Evolutionary conservation across 1,284 basidiomycete genomes (phyloP).

Genomic region (Cryptococcus sp.): DNA sequence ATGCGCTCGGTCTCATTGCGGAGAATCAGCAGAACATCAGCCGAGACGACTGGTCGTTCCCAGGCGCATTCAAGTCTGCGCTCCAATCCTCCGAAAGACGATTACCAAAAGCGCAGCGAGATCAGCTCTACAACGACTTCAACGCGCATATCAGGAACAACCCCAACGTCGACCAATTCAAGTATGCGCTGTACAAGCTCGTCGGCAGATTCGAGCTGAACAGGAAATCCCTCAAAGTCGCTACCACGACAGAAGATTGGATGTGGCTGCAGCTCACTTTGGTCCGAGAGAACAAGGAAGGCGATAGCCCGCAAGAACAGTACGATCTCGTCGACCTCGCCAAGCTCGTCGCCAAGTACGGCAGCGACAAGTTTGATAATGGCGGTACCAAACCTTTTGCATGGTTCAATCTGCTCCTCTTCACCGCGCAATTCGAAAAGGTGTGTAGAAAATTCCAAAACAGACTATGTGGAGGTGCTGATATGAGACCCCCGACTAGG

Average conservation of each 20-base stretch:
- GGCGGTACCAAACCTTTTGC: conserved; percentile 64
- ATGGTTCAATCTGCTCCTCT: conserved; percentile 88
- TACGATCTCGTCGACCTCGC: conserved; percentile 78
- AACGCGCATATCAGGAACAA: conserved; percentile 91
- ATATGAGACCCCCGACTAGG: conserved; percentile 50
- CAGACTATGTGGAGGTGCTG: not conserved
- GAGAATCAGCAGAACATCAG: conserved; percentile 74
- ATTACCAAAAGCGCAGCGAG: conserved; percentile 75
- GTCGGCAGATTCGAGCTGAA: conserved; percentile 89
- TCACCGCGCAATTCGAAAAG: conserved; percentile 92
- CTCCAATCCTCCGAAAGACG: conserved; percentile 77
- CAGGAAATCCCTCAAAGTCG: conserved; percentile 81
- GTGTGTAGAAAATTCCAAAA: conserved; percentile 55
- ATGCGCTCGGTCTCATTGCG: conserved; percentile 76
- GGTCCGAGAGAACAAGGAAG: conserved; percentile 64
- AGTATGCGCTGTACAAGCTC: conserved; percentile 91
- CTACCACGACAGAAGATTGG: conserved; percentile 95
- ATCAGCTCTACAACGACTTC: conserved; percentile 83
- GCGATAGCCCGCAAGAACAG: conserved; percentile 60
- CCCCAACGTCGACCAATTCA: conserved; percentile 82
- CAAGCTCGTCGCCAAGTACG: conserved; percentile 80
- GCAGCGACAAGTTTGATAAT: conserved; percentile 88
- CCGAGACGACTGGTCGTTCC: conserved; percentile 79
- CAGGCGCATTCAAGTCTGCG: conserved; percentile 82
- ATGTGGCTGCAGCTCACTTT: conserved; percentile 95